Conservation (phyloP, 257 asterid species). For the Nicotiana noctiflora region DNA sequence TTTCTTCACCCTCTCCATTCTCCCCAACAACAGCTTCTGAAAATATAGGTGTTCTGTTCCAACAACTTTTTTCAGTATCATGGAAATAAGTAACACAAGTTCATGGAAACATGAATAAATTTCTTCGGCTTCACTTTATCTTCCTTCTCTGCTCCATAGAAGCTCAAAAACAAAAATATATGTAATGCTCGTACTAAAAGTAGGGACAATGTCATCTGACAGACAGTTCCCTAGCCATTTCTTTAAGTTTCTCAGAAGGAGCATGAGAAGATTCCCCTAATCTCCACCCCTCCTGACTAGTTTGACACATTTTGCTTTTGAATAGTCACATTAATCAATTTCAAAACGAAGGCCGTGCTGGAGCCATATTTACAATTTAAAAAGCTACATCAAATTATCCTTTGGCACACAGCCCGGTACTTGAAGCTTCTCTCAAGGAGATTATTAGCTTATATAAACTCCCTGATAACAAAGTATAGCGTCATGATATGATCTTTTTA, state of each 20-base stretch:
- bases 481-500: background rate
- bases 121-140: background rate
- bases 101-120: background rate
- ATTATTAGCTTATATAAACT: slow-evolving; percentile 1
- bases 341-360: too few relatives aligned
- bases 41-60: slow-evolving; percentile 76
- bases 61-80: slow-evolving; percentile 7
- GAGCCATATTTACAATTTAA: too few relatives aligned
- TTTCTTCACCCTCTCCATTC: slow-evolving; percentile 64
- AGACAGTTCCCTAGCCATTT: background rate
- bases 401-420: background rate
- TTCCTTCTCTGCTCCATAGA: background rate
- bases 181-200: background rate
- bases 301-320: background rate
- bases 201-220: background rate
- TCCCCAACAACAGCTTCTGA: slow-evolving; percentile 64
- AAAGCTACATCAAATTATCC: too few relatives aligned
- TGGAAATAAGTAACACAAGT: too few relatives aligned
- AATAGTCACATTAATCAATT: background rate
- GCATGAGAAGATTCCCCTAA: background rate
- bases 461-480: background rate
- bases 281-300: background rate
- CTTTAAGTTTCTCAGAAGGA: slow-evolving; percentile 7
- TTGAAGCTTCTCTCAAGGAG: background rate
- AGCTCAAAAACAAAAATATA: background rate